Evolutionary conservation across 768 basidiomycete genomes (phyloP), one percentile per base, ranked within the genome.

Genomic region (Lactarius deliciosus): DNA sequence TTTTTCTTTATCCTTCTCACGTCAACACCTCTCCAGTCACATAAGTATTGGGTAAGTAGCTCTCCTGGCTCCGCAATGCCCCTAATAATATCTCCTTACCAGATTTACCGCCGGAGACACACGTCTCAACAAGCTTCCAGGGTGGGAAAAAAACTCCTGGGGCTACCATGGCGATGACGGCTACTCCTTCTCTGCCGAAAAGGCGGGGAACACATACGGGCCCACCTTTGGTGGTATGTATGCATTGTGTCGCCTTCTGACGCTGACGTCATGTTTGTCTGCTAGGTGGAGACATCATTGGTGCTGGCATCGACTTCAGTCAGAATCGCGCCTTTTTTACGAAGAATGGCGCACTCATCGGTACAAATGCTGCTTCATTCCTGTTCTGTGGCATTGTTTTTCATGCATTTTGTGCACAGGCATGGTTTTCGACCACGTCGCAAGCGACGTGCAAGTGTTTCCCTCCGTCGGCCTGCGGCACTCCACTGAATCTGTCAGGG

Each of bases 91-190:
- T 58, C 13, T 59, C 32, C 41, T 16, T 38, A 16, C 50, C 55
- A 93, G 91, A 25, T 89, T 96, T 75, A 83, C 88, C 57, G 83
- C 84, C 10, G 81, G 80, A 16, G 83, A 84, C 54, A 87, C 89
- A 60, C 85, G 85, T 72, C 77, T 90, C 60, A 83, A 85, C 36
- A 87, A 92, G 60, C 83, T 95, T 38, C 94, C 94, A 41, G 94
- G 94, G 25, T 92, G 89, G 90, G 91, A 94, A 74, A 79, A 81
- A 64, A 84, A 86, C 68, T 94, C 92, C 6, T 96, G 93, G 91
- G 94, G 93, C 61, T 96, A 94, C 75, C 90, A 94, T 72, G 93
- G 90, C n/a, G 92, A 95, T 70, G 93, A 92, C 72, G 94, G 94
- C 6, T 84, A 81, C 64, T 81, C 88, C 2, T 93, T 91, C 76